Evolutionary conservation across 2,329 filamentous ascomycete species (phyloP).

Genomic region (Calonectria hongkongensis): DNA sequence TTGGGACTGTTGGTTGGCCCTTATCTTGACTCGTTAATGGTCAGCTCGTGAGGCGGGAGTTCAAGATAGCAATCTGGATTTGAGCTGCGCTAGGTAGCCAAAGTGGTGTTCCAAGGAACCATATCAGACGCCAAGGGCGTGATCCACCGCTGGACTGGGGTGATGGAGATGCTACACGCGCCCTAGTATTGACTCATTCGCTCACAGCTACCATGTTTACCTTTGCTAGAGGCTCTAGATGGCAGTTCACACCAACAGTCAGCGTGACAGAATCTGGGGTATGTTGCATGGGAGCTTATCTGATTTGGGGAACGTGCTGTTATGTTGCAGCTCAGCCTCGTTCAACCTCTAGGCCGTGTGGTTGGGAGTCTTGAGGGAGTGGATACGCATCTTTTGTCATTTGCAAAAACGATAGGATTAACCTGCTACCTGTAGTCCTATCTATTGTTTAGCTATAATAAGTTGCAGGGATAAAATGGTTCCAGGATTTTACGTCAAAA

Average conservation of each 20-base stretch:
- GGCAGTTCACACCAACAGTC: constrained; percentile 26
- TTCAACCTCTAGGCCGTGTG: not conserved
- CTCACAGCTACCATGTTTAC: constrained; percentile 24
- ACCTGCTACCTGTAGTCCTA: no score
- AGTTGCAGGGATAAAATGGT: no score
- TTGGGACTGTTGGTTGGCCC: not conserved
- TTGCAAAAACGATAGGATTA: no score
- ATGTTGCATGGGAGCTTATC: not conserved
- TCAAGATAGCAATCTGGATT: constrained; percentile 20
- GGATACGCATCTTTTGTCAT: no score
- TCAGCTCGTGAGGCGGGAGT: not conserved
- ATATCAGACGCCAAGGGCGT: constrained; percentile 18
- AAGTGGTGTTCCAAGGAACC: constrained; percentile 21
- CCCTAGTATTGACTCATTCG: constrained; percentile 3
- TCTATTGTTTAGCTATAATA: no score
- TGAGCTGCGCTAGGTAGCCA: not conserved
- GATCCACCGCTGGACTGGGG: constrained; percentile 8
- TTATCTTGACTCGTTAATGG: constrained; percentile 18
- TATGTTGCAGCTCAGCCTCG: not conserved
- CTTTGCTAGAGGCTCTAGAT: not conserved
- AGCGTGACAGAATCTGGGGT: constrained; percentile 33
- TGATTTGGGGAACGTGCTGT: not conserved
- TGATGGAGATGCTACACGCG: not conserved
- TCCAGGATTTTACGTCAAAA: no score
- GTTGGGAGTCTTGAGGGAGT: not conserved